Conservation (phyloP, 441 rosid species). For the Lepidium campestre region DNA sequence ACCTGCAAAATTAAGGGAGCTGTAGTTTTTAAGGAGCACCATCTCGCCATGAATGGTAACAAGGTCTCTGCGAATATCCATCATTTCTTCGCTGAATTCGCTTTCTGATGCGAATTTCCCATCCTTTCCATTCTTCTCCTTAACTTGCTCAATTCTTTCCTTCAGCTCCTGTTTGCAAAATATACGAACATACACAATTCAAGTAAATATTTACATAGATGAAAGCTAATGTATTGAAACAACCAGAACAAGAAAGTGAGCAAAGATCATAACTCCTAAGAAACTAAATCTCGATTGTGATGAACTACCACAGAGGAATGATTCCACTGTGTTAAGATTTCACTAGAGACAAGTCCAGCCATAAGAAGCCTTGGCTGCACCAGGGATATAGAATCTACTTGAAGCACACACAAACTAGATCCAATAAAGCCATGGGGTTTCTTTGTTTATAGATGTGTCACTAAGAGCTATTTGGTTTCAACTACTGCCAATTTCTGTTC, state of each 20-base stretch:
- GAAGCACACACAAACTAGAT: not conserved
- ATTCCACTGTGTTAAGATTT: not conserved
- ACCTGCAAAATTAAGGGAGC: conserved; percentile 94
- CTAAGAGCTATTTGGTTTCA: not conserved
- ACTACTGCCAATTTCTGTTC: not conserved
- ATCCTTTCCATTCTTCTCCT: conserved; percentile 45
- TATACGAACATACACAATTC: not conserved
- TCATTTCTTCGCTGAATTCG: conserved; percentile 85
- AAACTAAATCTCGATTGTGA: not conserved
- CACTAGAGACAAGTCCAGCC: not conserved
- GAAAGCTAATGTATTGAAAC: not conserved
- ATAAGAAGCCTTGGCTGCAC: not conserved
- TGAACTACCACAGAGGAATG: not conserved
- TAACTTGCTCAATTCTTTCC: conserved; percentile 64
- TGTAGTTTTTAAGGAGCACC: conserved; percentile 93
- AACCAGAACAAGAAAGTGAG: conserved; percentile 3
- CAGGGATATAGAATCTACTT: not conserved
- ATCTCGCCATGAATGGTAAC: conserved; percentile 93
- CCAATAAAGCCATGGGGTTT: not conserved
- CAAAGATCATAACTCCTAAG: not conserved
- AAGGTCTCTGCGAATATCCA: conserved; percentile 87
- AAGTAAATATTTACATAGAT: not conserved
- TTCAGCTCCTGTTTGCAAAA: conserved; percentile 60
- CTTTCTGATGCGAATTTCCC: conserved; percentile 60
- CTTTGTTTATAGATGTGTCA: not conserved